Base-by-base conservation (phyloP, 352 stramenopile species). In the Blastocystis hominis region DNA sequence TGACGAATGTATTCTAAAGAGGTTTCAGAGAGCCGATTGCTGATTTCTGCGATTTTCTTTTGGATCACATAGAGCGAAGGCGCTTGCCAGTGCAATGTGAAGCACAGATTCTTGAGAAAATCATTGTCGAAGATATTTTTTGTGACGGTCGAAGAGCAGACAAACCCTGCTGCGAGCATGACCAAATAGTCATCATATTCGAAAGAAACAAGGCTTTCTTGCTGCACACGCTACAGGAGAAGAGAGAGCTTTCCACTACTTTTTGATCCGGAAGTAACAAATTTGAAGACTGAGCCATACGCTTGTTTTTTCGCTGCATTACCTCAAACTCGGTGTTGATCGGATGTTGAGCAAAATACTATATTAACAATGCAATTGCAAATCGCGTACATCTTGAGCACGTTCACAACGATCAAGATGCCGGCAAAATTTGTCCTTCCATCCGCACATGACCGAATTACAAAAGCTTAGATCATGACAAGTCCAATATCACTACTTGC, bases 401-500 rank as follows among this genome's bases (percentile, higher is more conserved):
- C 17, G 17, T 20, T 76, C 55, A 40, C 64, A 76, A 24, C 55
- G 50, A 50, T 76, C 64, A 13, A 76, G 47, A 76, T 76, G 64
- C 10, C 44, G 64, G 44, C 64, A 76, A 40, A 76, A 76, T 34
- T 76, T 76, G 34, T 76, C 64, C 47, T 76, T 76, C 64, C 64
- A 76, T 13, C 64, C 64, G 15, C n/a, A 55, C 64, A 76, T 15
- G n/a, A 76, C 34, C 15, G 64, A 6, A n/a, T 50, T 50, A 17
- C 64, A 76, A 34, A 76, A 76, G 47, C 64, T 76, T 30, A 17
- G 7, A 53, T n/a, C 34, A 76, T 17, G 20, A 50, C 2, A 55
- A 17, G 42, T 13, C 4, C n/a, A n/a, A n/a, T n/a, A 76, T 53
- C 24, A 30, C 17, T 55, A 76, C 64, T 13, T 40, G 64, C 64